phyloP scores from a whole-genome alignment of 177 flowering plant species.

The Vitis hybrid region DNA sequence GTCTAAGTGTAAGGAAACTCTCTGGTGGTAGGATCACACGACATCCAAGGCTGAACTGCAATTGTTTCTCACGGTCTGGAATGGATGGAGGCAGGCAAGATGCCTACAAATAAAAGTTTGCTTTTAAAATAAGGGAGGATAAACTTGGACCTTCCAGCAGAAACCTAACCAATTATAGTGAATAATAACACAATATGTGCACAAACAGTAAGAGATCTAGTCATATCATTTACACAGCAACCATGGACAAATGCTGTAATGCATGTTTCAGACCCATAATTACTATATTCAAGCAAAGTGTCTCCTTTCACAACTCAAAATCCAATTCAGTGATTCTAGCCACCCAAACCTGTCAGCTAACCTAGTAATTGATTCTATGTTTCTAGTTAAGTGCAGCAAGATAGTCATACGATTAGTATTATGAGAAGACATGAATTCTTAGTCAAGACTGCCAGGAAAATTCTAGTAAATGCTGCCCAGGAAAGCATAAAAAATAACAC shows the following conservation, averaged over 20 bases:
- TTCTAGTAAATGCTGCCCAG: neutral
- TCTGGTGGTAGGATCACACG: constrained; percentile 85
- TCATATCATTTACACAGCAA: neutral
- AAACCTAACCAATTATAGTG: neutral
- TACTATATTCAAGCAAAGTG: neutral
- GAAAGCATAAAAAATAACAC: neutral
- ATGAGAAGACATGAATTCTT: neutral
- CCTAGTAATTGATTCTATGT: neutral
- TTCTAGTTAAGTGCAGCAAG: neutral
- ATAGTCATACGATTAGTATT: neutral
- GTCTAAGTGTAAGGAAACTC: constrained; percentile 73
- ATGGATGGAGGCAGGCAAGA: constrained; percentile 63
- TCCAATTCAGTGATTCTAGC: neutral
- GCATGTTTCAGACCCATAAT: neutral
- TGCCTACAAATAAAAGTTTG: constrained; percentile 37
- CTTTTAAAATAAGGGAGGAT: neutral
- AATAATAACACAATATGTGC: neutral
- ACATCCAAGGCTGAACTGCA: constrained; percentile 72
- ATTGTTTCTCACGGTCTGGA: constrained; percentile 49
- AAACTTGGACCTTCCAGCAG: neutral
- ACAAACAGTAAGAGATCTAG: neutral
- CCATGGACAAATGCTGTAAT: neutral
- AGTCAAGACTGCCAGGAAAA: neutral
- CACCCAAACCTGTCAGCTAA: neutral
- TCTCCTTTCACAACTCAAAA: neutral